Evolutionary conservation across 805 yeast species (phyloP), one percentile per base, ranked within the genome.

Genomic region (Yarrowia yakushimensis): DNA sequence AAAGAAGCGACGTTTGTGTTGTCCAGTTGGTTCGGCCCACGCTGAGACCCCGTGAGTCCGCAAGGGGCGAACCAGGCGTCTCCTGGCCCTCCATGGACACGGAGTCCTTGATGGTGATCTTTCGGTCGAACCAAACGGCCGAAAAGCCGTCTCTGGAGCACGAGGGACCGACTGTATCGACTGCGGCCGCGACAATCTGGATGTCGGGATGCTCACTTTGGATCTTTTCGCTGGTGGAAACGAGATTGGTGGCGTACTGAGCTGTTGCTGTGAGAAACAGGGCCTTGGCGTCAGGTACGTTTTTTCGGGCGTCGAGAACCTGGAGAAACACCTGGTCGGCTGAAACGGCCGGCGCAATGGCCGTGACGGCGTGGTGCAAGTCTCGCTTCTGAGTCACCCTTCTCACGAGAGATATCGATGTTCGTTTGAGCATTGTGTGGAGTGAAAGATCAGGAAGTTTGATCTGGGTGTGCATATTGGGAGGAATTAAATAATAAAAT

Each of bases 181-280:
- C 68, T 1, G 72, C 69, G 0, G 70, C 63, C 3, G 68, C 72
- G 4, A 71, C 67, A 9, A 69, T 62, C 62, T 71, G 72, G 18
- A 68, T 55, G n/a, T 50, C 42, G 4, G 69, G 69, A 52, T 66
- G 65, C 22, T 59, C 63, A 17, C 36, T 15, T 23, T 66, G 64
- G 15, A 69, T 61, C 0, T 23, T 39, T 18, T 46, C 37, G 1
- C 63, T 64, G 7, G 65, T 25, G 17, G 63, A 39, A 12, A 20
- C 31, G 41, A 76, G 64, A 42, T 72, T 71, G 10, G 62, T 33
- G 13, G 77, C 74, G 34, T 72, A 66, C 54, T 70, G 69, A 12
- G 78, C 76, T 17, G 78, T 73, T 6, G 69, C 71, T 5, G 74
- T 70, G 4, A 72, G 66, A 2, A 75, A 42, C 17, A 73, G 37